Base-by-base conservation (phyloP, 2,329 filamentous ascomycete genomes). In the Scedosporium minutisporum region DNA sequence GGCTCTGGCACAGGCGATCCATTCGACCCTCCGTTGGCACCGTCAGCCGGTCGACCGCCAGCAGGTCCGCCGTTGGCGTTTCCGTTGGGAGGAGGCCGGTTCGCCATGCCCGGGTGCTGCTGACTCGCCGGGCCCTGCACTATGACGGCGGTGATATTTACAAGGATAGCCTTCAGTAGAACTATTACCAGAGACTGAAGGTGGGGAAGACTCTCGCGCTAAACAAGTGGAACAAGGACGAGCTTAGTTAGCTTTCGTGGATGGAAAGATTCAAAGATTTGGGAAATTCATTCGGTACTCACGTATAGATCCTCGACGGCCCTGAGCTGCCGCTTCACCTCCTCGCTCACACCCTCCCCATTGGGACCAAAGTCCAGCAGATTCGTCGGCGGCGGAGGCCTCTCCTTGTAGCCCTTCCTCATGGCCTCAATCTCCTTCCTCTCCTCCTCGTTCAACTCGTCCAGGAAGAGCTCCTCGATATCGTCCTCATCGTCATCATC, bases 131-230 rank as follows among this genome's bases (percentile, higher is more conserved):
- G 68, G 66, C 86, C 76, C 68, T 87, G 85, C 12, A 86, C 78
- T 61, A 93, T 87, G 63, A 95, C 82, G n/a, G 91, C 88, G 29
- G 91, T 95, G 57, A 97, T 91, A 70, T 96, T 96, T 44, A 88
- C 83, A 64, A 97, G 77, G 51, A 97, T 88, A 14, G 92, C 89
- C 72, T 95, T 96, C 67, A 97, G 82, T 46, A 97, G 81, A 4
- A 97, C 93, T 68, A 97, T 96, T 3, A 96, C 89, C 14, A 97
- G 78, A 1, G 93, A 97, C 72, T 97, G 95, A 16, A 99, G 77
- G 72, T 96, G 87, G 1, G 93, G 91, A 60, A 99, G 77, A 0
- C 89, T 85, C 65, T 88, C 81, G 70, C 83, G 82, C 90, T 96
- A 68, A 25, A 23, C 6, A 3, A 29, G n/a, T n/a, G n/a, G n/a